Evolutionary conservation across 2,329 filamentous ascomycete genomes (phyloP).

Genomic region (Penicillium vulpinum): DNA sequence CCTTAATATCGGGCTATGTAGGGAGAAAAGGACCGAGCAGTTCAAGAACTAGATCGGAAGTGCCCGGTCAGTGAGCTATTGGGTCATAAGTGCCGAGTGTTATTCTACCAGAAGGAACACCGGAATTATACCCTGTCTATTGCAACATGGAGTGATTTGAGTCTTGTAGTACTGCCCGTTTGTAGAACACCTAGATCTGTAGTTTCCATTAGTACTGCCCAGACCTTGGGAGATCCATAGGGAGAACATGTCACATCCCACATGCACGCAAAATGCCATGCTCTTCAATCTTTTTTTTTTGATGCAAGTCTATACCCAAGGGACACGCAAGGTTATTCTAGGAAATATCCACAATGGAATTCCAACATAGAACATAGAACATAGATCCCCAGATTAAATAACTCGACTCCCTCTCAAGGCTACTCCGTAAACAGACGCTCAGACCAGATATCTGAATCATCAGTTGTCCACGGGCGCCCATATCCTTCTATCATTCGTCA

Average conservation of each 20-base stretch:
- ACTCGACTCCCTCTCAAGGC: no score
- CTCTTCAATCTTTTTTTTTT: not conserved
- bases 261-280: not conserved
- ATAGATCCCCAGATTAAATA: not conserved
- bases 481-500: constrained; percentile 27
- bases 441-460: not conserved
- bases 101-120: not conserved
- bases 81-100: not conserved
- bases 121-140: constrained; percentile 7
- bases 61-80: not conserved
- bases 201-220: not conserved
- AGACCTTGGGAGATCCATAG: not conserved
- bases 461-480: constrained; percentile 21
- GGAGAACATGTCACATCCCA: not conserved
- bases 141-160: constrained; percentile 6
- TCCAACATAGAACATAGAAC: not conserved
- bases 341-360: not conserved
- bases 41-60: not conserved
- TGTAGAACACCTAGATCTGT: not conserved
- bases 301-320: not conserved
- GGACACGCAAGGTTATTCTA: not conserved
- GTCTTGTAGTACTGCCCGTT: not conserved
- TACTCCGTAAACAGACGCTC: not conserved
- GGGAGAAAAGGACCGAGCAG: not conserved
- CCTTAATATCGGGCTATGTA: not conserved